Evolutionary conservation across 2,329 filamentous ascomycete genomes (phyloP), one percentile per base, ranked within the genome.

Genomic region (Neofusicoccum kwambonambiense): DNA sequence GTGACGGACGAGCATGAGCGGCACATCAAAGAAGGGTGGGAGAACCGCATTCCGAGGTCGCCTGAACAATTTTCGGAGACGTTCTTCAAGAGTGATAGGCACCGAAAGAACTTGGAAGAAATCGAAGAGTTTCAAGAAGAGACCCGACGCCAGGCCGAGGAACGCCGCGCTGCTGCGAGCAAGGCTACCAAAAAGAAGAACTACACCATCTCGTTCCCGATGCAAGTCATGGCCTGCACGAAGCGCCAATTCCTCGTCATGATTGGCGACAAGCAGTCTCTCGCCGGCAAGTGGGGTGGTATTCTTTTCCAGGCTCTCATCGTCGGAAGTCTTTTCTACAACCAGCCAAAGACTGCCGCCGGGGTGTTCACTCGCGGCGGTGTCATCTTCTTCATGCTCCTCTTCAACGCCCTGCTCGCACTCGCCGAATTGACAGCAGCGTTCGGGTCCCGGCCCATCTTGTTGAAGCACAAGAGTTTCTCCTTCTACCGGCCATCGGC

Each of bases 401-500:
- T 89, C 1, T 89, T 88, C 77, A 89, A 89, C 68, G 81, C 86
- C 11, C 77, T 89, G 8, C 79, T 89, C 37, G 86, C 87, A 3
- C 73, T 89, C 52, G 83, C 84, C 4, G 86, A 90, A 70, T 79
- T 87, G 45, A 86, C 87, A 0, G 76, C 86, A 1, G 83, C 87
- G 0, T 91, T 90, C 68, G 76, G 82, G 54, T 84, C 83, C 22
- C 84, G 88, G 50, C 88, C 87, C 0, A 89, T 91, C 64, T 75
- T 91, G 44, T 77, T 89, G 62, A 90, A 90, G 73, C 89, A 91
- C 75, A 90, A 90, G 71, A 86, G 83, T 27, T 90, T 90, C 68
- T 87, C 87, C 0, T 90, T 90, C 73, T 90, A 90, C 68, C 85
- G 84, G 3, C 87, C 86, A 1, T 80, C 85, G 0, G 86, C 87